A percentile compares a stretch with the other conserved stretches of the same genome.
Evolutionary conservation across 2,329 filamentous ascomycete species (phyloP).

Genomic region (Stagonosporopsis cucurbitacearum): DNA sequence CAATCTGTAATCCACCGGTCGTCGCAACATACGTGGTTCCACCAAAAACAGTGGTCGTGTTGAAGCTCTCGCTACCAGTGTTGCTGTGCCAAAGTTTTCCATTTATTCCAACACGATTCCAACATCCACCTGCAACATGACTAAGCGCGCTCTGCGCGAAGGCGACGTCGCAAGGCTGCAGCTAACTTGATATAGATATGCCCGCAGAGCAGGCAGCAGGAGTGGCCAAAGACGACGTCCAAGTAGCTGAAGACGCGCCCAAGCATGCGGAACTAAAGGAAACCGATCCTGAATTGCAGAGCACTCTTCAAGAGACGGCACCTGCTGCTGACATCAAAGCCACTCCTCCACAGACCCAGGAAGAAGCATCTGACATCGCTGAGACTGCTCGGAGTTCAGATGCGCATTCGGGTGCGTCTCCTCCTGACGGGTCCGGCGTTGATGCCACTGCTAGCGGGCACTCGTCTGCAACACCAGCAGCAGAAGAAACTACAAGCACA

Average conservation of each 20-base stretch:
- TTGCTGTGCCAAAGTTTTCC: neutral
- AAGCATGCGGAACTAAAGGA: neutral
- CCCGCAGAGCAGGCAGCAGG: neutral
- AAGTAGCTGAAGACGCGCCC: neutral
- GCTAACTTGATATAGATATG: slow-evolving; percentile 9
- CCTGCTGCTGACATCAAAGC: neutral
- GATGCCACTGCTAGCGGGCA: slow-evolving; percentile 10
- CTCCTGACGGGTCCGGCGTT: slow-evolving; percentile 4
- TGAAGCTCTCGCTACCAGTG: slow-evolving; percentile 5
- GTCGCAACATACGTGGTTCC: slow-evolving; percentile 31
- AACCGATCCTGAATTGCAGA: neutral
- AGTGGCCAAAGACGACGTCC: neutral
- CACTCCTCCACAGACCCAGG: neutral
- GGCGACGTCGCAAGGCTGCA: slow-evolving; percentile 6
- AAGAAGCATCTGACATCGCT: neutral
- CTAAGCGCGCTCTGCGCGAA: slow-evolving; percentile 6
- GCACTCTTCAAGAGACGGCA: neutral
- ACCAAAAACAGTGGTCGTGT: slow-evolving; percentile 13
- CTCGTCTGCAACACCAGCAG: neutral
- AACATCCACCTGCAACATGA: slow-evolving; percentile 4
- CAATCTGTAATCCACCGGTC: slow-evolving; percentile 14
- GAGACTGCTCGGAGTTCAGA: neutral
- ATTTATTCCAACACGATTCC: neutral
- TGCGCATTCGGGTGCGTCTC: slow-evolving; percentile 1
- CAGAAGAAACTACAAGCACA: neutral